Evolutionary conservation across 2,329 filamentous ascomycete genomes (phyloP).

Genomic region (Calonectria multiphialidica): DNA sequence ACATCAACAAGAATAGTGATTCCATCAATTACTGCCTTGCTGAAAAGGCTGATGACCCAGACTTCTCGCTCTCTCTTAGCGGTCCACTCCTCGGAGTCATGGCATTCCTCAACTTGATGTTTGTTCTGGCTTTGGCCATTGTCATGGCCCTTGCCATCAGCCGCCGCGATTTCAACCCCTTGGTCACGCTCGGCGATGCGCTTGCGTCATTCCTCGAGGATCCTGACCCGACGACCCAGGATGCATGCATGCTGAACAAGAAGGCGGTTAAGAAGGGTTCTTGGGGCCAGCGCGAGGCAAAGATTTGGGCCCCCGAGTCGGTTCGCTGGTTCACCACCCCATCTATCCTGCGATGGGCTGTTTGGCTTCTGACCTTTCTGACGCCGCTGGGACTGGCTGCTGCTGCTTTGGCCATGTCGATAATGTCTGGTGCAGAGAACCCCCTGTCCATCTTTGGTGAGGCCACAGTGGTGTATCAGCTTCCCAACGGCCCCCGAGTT

Average conservation of each 20-base stretch:
- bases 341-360: conserved; percentile 56
- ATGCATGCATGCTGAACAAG: conserved; percentile 61
- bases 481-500: conserved; percentile 42
- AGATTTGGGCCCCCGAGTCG: conserved; percentile 54
- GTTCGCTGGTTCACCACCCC: conserved; percentile 61
- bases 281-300: conserved; percentile 58
- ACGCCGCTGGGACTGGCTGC: conserved; percentile 51
- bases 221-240: conserved; percentile 58
- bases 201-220: conserved; percentile 62
- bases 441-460: conserved; percentile 54
- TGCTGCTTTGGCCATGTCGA: conserved; percentile 52
- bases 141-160: conserved; percentile 54
- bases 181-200: conserved; percentile 64
- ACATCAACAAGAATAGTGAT: conserved; percentile 11
- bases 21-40: conserved; percentile 31
- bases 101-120: conserved; percentile 56
- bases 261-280: conserved; percentile 56
- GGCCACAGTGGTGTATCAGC: conserved; percentile 50
- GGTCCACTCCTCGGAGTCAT: conserved; percentile 52
- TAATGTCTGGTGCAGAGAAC: conserved; percentile 45
- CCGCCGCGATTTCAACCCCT: conserved; percentile 52
- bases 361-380: conserved; percentile 55
- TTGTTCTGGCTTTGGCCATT: conserved; percentile 55
- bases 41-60: conserved; percentile 23
- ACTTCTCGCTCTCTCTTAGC: conserved; percentile 53